Base-by-base conservation (phyloP, 1,284 basidiomycete genomes). In the Meira miltonrushii region DNA sequence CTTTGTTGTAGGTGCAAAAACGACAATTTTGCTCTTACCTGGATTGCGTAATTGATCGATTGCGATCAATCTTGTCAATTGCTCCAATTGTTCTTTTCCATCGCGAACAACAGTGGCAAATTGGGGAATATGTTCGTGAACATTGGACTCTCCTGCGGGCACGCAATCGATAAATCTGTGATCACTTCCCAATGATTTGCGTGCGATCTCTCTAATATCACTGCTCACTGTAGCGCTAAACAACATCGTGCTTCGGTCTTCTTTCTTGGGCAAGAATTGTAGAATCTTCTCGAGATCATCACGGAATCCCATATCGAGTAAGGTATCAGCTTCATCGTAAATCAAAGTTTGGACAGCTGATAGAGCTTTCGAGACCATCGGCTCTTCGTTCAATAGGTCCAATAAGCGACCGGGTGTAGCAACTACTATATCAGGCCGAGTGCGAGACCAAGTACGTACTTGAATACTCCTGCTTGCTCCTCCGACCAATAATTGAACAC, bases 241-340 rank as follows among this genome's bases (percentile, higher is more conserved):
- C 64, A 98, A 82, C 82, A 96, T 88, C 0, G 92, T 97, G 77
- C 93, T 90, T 19, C 93, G 85, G 58, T 86, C 78, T 0, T 85
- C 83, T 1, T 82, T 78, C 38, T 81, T 80, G 15, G 90, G 89
- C n/a, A 97, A 82, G 67, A 83, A 83, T 1, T 81, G 71, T 38
- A 85, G 81, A 71, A 97, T 92, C 1, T 83, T 84, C 40, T 90
- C 85, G 48, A 98, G 86, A 67, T 95, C 92, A 48, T 88, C 85
- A 9, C 88, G 85, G 85, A 98, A 98, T 67, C 94, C 94, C 88
- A 96, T 90, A 67, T 96, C 92, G 44, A 98, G 83, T 12, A 97
- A 83, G 0, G 90, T 94, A 78, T 98, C 95, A 10, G 92, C 92
- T 80, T 97, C 94, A 75, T 98, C 94, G 55, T 98, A 40, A 61